A percentile compares a stretch with the other conserved stretches of the same genome.
phyloP scores from a whole-genome alignment of 148 eudicot genomes.

The Chenopodium album region DNA sequence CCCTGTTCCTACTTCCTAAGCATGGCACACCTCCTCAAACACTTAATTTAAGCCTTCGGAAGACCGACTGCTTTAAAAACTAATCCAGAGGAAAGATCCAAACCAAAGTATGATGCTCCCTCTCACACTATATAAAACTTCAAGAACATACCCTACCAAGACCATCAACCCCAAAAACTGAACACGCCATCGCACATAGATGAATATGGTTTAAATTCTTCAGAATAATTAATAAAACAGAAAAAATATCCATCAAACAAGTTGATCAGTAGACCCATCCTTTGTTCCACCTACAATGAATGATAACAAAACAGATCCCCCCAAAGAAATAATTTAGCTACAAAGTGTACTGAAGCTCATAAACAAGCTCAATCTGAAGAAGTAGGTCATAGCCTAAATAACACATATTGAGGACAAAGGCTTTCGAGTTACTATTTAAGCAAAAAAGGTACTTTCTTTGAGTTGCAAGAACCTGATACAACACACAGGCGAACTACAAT shows the following conservation, averaged over 20 bases:
- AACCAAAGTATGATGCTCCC: not conserved
- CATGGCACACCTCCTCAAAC: not conserved
- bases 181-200: not conserved
- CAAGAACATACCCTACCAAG: not conserved
- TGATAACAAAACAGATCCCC: not conserved
- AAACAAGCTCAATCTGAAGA: not conserved
- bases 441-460: not conserved
- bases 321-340: not conserved
- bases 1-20: conserved; percentile 6
- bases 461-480: not conserved
- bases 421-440: not conserved
- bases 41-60: not conserved
- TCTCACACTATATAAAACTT: not conserved
- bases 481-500: not conserved
- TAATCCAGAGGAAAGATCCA: not conserved
- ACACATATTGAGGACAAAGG: not conserved
- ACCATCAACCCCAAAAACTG: not conserved
- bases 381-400: not conserved
- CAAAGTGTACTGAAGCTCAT: not conserved
- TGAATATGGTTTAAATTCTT: not conserved
- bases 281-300: not conserved
- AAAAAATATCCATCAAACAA: not conserved
- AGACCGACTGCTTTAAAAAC: not conserved
- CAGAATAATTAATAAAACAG: not conserved
- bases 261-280: not conserved